phyloP scores from a whole-genome alignment of 371 early-diverging fungal genomes.

The Phascolomyces articulosus region DNA sequence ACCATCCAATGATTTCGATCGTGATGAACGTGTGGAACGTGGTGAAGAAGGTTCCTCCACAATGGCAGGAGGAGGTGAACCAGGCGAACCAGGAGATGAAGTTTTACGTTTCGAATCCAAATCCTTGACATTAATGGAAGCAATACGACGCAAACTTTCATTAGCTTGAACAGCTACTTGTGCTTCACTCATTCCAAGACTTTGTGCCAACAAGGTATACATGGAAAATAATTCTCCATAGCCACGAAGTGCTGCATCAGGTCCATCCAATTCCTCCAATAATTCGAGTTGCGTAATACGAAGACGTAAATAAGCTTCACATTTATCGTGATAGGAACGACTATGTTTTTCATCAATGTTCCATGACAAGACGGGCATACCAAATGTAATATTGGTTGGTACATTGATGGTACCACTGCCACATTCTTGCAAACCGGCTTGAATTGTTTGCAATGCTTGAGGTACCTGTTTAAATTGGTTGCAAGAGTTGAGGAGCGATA shows the following conservation, averaged over 20 bases:
- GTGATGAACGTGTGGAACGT: background rate
- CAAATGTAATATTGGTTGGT: constrained; percentile 8
- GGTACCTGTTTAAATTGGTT: constrained; percentile 19
- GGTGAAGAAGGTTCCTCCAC: background rate
- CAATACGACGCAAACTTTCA: background rate
- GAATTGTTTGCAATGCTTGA: constrained; percentile 70
- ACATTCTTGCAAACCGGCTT: constrained; percentile 65
- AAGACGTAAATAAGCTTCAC: constrained; percentile 27
- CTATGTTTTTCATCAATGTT: constrained; percentile 2
- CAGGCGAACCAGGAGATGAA: background rate
- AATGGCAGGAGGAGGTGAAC: background rate
- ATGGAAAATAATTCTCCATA: constrained; percentile 63
- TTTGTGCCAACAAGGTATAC: constrained; percentile 56
- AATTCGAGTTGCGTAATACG: constrained; percentile 26
- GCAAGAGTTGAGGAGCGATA: constrained; percentile 76
- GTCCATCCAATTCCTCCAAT: constrained; percentile 42
- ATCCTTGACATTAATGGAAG: background rate
- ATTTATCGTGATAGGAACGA: constrained; percentile 22
- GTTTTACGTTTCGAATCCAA: no score
- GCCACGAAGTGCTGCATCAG: constrained; percentile 52
- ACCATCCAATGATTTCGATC: background rate
- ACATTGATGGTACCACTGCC: constrained; percentile 6
- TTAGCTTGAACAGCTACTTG: background rate
- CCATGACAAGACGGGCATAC: constrained; percentile 9
- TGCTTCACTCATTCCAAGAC: constrained; percentile 12